Percentiles rank a stretch among this genome's conserved stretches.
phyloP scores from a whole-genome alignment of 306 rosid species.

The Cicer arietinum region DNA sequence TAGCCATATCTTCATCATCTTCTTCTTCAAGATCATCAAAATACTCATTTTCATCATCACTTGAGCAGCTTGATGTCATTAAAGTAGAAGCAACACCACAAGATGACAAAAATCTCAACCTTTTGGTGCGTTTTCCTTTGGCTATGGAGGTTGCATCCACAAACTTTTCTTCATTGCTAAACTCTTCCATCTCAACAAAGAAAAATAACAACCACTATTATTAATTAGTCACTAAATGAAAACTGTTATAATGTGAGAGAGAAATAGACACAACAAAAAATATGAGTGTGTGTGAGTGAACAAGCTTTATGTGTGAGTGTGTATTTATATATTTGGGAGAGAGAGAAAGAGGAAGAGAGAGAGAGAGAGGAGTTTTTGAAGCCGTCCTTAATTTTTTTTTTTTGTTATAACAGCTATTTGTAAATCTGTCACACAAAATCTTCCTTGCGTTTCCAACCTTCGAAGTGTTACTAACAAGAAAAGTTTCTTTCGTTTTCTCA shows the following conservation, averaged over 20 bases:
- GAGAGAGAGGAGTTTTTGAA: constrained; percentile 31
- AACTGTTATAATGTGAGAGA: background rate
- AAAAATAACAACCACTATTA: background rate
- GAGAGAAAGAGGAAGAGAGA: background rate
- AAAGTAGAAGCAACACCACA: background rate
- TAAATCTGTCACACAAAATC: constrained; percentile 59
- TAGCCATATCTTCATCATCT: constrained; percentile 88
- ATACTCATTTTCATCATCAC: constrained; percentile 47
- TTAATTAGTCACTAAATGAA: background rate
- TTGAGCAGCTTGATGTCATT: constrained; percentile 57
- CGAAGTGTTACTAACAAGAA: constrained; percentile 64
- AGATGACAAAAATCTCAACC: constrained; percentile 52
- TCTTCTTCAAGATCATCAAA: constrained; percentile 66
- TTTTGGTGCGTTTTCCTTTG: constrained; percentile 78
- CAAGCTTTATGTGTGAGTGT: constrained; percentile 1
- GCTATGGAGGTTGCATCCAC: constrained; percentile 35
- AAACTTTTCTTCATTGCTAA: constrained; percentile 54
- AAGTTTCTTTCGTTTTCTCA: constrained; percentile 47
- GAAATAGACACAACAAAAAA: background rate
- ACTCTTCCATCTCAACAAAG: background rate
- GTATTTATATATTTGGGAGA: background rate
- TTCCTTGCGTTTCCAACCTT: constrained; percentile 70
- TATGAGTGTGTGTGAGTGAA: constrained; percentile 33
- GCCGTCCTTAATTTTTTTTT: constrained; percentile 38
- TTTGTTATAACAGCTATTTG: constrained; percentile 45